Evolutionary conservation across 2,329 filamentous ascomycete species (phyloP).

Genomic region (Alternaria conjuncta): DNA sequence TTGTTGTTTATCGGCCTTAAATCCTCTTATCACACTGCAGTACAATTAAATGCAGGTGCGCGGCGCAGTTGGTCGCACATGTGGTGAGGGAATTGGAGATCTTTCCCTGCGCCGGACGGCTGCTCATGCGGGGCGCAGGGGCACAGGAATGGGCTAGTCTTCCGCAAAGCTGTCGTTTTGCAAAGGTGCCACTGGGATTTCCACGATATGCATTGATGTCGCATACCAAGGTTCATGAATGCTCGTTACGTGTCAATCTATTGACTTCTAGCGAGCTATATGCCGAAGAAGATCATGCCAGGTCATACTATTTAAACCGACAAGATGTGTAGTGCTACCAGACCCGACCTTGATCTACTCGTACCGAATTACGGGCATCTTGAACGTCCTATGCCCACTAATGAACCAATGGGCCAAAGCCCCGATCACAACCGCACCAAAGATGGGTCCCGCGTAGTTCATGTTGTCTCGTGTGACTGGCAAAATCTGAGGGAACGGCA

Average conservation of each 20-base stretch:
- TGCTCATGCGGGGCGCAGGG: neutral
- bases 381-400: slow-evolving; percentile 25
- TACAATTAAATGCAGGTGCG: neutral
- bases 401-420: slow-evolving; percentile 33
- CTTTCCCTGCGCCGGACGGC: neutral
- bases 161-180: neutral
- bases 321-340: neutral
- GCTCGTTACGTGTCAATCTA: neutral
- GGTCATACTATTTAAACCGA: neutral
- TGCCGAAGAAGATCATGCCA: neutral
- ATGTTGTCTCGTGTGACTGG: slow-evolving; percentile 39
- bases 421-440: slow-evolving; percentile 29
- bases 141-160: neutral
- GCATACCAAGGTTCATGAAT: neutral
- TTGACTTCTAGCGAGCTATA: neutral
- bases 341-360: slow-evolving; percentile 9
- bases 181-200: neutral
- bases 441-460: slow-evolving; percentile 42
- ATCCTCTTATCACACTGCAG: neutral
- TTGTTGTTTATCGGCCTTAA: neutral
- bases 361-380: slow-evolving; percentile 29
- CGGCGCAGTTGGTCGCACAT: neutral
- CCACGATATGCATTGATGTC: too few species aligned
- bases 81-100: neutral
- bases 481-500: slow-evolving; percentile 37